These are phyloP conservation scores for Naganishia liquefaciens DNA, from an alignment of 1,284 basidiomycete genomes.

Conservation along the genomic window DNA sequence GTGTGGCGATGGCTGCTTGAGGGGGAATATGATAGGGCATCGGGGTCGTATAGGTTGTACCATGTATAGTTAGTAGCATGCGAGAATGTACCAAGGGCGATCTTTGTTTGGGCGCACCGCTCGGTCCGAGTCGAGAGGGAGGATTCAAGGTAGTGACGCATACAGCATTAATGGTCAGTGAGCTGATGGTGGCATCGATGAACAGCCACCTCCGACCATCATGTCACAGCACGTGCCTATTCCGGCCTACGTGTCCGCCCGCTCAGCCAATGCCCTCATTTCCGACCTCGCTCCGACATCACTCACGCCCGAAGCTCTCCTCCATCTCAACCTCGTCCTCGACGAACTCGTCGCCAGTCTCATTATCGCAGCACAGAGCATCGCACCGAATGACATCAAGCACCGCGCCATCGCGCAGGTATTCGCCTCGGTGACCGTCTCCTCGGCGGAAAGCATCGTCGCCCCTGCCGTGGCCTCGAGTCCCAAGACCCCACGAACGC, in stretches of 20 bases:
- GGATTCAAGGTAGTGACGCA: too few relatives aligned
- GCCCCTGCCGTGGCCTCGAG: not conserved
- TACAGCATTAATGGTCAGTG: too few relatives aligned
- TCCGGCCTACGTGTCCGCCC: constrained; percentile 73
- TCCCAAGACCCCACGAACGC: not conserved
- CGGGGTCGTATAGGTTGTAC: not conserved
- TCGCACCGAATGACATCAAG: constrained; percentile 73
- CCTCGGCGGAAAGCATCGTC: constrained; percentile 41
- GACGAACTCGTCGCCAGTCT: constrained; percentile 82
- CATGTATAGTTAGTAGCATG: too few relatives aligned
- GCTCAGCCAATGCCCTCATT: constrained; percentile 82
- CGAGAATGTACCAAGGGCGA: too few relatives aligned
- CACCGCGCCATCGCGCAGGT: constrained; percentile 66
- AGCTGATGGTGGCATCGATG: not conserved
- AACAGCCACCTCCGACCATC: not conserved
- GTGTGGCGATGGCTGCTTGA: constrained; percentile 25
- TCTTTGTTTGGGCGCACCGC: not conserved
- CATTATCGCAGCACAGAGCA: constrained; percentile 68
- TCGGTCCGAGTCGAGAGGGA: not conserved
- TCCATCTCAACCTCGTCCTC: constrained; percentile 76
- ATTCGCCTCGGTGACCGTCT: constrained; percentile 56
- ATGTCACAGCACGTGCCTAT: constrained; percentile 44
- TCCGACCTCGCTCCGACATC: constrained; percentile 87
- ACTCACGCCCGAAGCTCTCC: constrained; percentile 70
- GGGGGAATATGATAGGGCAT: not conserved